Conservation (phyloP, 768 basidiomycete species). For the Coprinopsis sp. region DNA sequence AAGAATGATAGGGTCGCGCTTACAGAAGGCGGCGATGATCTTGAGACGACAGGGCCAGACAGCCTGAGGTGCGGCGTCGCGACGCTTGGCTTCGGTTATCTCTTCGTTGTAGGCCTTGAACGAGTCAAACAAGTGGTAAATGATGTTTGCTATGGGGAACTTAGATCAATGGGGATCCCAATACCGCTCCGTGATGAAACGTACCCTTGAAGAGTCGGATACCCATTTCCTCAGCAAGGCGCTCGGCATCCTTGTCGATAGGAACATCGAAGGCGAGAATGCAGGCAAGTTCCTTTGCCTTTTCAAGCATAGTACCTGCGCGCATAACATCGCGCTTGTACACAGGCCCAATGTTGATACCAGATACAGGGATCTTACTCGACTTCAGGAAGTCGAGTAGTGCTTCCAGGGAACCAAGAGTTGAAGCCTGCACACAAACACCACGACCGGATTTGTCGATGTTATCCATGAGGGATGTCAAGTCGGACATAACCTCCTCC, state of each 20-base stretch:
- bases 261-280: constrained; percentile 96
- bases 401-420: constrained; percentile 94
- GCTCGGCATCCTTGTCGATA: constrained; percentile 91
- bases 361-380: constrained; percentile 96
- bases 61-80: constrained; percentile 89
- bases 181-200: neutral
- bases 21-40: constrained; percentile 90
- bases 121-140: constrained; percentile 95
- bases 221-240: constrained; percentile 89
- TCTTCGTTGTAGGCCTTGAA: constrained; percentile 93
- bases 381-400: constrained; percentile 90
- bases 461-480: constrained; percentile 81
- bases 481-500: constrained; percentile 95
- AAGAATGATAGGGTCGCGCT: constrained; percentile 95
- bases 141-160: constrained; percentile 77
- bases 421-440: constrained; percentile 96
- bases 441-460: constrained; percentile 96
- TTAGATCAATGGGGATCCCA: constrained; percentile 9
- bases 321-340: constrained; percentile 95
- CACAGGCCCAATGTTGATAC: constrained; percentile 96
- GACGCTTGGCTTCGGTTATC: constrained; percentile 87
- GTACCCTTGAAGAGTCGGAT: constrained; percentile 91
- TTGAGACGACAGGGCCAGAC: constrained; percentile 96
- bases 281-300: constrained; percentile 90
- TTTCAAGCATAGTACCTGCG: constrained; percentile 89